Evolutionary conservation across 2,329 filamentous ascomycete genomes (phyloP).

Genomic region (Penicillium sclerotigenum): DNA sequence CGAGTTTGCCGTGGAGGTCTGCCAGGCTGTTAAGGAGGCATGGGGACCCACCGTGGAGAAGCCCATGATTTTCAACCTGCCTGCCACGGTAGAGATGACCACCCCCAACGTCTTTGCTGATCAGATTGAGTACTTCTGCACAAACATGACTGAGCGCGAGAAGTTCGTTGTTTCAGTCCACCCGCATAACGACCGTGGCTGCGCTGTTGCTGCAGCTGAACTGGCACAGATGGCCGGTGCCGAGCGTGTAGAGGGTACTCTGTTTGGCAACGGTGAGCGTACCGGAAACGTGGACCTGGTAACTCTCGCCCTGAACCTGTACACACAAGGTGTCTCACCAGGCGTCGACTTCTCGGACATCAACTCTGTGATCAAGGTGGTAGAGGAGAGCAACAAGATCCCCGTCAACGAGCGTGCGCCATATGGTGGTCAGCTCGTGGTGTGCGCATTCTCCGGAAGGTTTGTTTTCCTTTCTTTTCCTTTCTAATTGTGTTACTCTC

Average conservation of each 20-base stretch:
- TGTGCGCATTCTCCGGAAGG: constrained; percentile 9
- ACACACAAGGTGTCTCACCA: constrained; percentile 85
- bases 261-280: constrained; percentile 92
- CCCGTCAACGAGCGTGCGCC: constrained; percentile 85
- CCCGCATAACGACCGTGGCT: constrained; percentile 91
- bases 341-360: constrained; percentile 90
- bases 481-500: background rate
- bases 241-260: constrained; percentile 86
- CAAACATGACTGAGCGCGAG: constrained; percentile 76
- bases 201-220: constrained; percentile 83
- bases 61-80: constrained; percentile 94
- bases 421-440: constrained; percentile 63
- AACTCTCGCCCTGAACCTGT: constrained; percentile 87
- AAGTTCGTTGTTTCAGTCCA: constrained; percentile 88
- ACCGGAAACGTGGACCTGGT: constrained; percentile 96
- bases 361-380: constrained; percentile 76
- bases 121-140: constrained; percentile 93
- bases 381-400: constrained; percentile 93
- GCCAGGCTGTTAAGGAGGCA: constrained; percentile 87
- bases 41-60: constrained; percentile 79
- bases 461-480: background rate
- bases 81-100: constrained; percentile 90
- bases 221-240: constrained; percentile 95
- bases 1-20: constrained; percentile 78
- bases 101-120: constrained; percentile 96